Evolutionary conservation across 345 rosid genomes (phyloP).

Genomic region (Aurinia saxatilis): DNA sequence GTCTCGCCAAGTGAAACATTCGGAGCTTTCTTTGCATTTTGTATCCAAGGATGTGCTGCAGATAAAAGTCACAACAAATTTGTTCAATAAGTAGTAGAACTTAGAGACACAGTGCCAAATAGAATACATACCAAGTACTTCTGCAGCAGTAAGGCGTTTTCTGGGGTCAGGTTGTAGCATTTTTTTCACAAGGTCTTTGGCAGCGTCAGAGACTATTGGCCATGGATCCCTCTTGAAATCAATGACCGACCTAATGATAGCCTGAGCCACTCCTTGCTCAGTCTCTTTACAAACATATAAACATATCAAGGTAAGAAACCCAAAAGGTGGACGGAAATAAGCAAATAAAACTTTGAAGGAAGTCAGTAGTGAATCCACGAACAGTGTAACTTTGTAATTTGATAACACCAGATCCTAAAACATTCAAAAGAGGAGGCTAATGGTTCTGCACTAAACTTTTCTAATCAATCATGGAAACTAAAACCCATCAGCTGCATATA

Average conservation of each 20-base stretch:
- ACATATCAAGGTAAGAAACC: background rate
- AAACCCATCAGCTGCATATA: background rate
- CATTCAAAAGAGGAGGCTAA: background rate
- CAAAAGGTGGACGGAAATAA: background rate
- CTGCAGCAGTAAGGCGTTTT: conserved; percentile 71
- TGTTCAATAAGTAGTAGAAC: background rate
- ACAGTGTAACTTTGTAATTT: background rate
- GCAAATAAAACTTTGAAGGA: background rate
- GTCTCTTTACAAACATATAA: conserved; percentile 49
- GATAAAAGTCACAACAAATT: conserved; percentile 3
- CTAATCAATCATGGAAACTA: conserved; percentile 1
- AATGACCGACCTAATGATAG: conserved; percentile 70
- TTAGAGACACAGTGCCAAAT: background rate
- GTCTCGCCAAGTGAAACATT: conserved; percentile 86
- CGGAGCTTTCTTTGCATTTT: conserved; percentile 77
- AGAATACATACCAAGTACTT: conserved; percentile 69
- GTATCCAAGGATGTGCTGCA: conserved; percentile 87
- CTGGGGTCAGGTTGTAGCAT: conserved; percentile 87
- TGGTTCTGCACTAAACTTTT: background rate
- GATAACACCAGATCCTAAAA: background rate
- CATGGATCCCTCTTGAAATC: conserved; percentile 94
- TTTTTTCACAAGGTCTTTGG: conserved; percentile 86
- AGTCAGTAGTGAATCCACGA: background rate
- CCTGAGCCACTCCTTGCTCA: conserved; percentile 93
- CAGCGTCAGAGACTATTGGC: conserved; percentile 92